Evolutionary conservation across 2,329 filamentous ascomycete species (phyloP).

Genomic region (Aspergillus pseudoviridinutans): DNA sequence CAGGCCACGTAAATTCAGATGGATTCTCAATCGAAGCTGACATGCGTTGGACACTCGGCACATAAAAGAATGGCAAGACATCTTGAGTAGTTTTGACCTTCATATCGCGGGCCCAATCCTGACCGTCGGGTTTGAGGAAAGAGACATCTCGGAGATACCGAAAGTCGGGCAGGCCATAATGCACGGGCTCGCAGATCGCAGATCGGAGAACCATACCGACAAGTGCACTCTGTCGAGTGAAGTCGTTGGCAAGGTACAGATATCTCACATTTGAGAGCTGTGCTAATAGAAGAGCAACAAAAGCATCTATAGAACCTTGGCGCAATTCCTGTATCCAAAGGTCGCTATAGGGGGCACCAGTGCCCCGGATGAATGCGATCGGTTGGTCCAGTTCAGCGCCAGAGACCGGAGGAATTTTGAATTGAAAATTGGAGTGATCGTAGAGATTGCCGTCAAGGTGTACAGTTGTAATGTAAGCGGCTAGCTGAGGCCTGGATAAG

Average conservation of each 20-base stretch:
- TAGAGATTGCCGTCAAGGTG: slow-evolving; percentile 5
- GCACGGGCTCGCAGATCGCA: slow-evolving; percentile 3
- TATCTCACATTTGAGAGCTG: slow-evolving; percentile 11
- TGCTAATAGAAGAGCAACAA: slow-evolving; percentile 16
- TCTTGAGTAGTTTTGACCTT: slow-evolving; percentile 10
- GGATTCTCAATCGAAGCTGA: slow-evolving; percentile 15
- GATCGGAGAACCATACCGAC: slow-evolving; percentile 11
- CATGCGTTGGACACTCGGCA: slow-evolving; percentile 15
- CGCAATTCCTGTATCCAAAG: slow-evolving; percentile 13
- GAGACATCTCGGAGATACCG: background rate
- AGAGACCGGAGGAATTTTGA: background rate
- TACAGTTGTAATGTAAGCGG: slow-evolving; percentile 10
- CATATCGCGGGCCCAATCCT: background rate
- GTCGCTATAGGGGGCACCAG: slow-evolving; percentile 5
- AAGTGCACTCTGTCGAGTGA: slow-evolving; percentile 7
- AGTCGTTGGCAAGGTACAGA: slow-evolving; percentile 10
- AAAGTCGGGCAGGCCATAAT: slow-evolving; percentile 8
- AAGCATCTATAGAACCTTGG: slow-evolving; percentile 14
- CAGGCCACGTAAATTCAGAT: slow-evolving; percentile 13
- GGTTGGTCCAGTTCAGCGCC: slow-evolving; percentile 1
- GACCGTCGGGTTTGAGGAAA: background rate
- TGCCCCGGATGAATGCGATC: slow-evolving; percentile 5
- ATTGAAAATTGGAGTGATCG: background rate
- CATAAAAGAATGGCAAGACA: slow-evolving; percentile 17
- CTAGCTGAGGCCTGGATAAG: slow-evolving; percentile 14